Base-by-base conservation (phyloP, 371 early-diverging fungal genomes). In the Mortierella sp. region DNA sequence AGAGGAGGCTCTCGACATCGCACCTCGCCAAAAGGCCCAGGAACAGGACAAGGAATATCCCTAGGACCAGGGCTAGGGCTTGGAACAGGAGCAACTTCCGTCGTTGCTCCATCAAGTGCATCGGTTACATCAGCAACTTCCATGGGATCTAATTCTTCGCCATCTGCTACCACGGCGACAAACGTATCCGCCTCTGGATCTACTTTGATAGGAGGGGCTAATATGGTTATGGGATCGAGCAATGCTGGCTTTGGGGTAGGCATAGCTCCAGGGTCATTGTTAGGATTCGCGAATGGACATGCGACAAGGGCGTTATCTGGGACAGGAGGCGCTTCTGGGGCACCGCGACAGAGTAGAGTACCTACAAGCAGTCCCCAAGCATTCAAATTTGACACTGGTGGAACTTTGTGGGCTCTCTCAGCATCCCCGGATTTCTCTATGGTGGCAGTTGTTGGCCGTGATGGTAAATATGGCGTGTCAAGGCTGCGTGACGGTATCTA, bases 371-470 rank as follows among this genome's bases (percentile, higher is more conserved):
- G 6, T 21, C 50, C 66, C 1, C 60, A 66, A 13, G 57, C 71
- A 0, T 80, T 70, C 63, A 74, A 74, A 38, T 74, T 67, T 63
- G 80, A 80, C 48, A 80, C 78, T 33, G 90, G 88, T 16, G 92
- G 91, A 6, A 81, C 90, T 0, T 70, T 94, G 28, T 92, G 84
- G 66, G 93, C 94, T 2, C 67, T 95, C 1, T 84, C 91, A 0
- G 83, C 89, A 2, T 91, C 92, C 0, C 92, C 93, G 9, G 92
- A 92, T 67, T 83, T 82, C 41, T 90, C 90, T 21, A 80, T 84
- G 57, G 92, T 90, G 8, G 94, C 88, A 4, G 90, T 94, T 8
- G 94, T 93, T 19, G 95, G 94, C 32, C 85, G 93, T 63, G 94
- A 94, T 81, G 91, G 94, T 92, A 83, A 72, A 36, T 38, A 6